These are phyloP conservation scores for Amanita rimosa DNA, from an alignment of 768 basidiomycete species.

Conservation along the genomic window DNA sequence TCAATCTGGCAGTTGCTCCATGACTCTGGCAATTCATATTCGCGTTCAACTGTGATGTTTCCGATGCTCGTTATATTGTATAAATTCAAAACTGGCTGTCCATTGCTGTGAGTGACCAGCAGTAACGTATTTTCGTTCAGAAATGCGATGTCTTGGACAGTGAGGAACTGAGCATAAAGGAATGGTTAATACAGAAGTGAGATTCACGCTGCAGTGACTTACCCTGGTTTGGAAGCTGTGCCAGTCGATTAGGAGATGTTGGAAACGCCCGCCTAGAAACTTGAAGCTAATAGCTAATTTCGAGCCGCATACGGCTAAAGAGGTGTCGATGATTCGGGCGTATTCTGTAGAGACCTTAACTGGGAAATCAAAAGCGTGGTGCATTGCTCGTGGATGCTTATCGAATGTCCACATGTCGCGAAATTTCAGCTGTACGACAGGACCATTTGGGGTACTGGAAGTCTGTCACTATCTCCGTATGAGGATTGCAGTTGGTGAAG, in stretches of 20 bases:
- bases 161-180: constrained; percentile 32
- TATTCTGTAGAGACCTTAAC: constrained; percentile 20
- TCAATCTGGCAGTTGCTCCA: constrained; percentile 37
- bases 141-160: constrained; percentile 35
- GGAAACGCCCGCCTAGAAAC: constrained; percentile 26
- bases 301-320: constrained; percentile 29
- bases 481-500: background rate
- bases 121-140: constrained; percentile 33
- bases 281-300: constrained; percentile 32
- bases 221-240: constrained; percentile 34
- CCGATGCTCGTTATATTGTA: constrained; percentile 35
- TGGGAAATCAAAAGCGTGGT: constrained; percentile 28
- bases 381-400: constrained; percentile 35
- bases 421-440: constrained; percentile 37
- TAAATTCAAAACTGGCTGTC: constrained; percentile 27
- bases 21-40: constrained; percentile 44
- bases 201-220: constrained; percentile 6
- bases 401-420: constrained; percentile 45
- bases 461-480: constrained; percentile 3
- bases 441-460: constrained; percentile 25
- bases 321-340: constrained; percentile 20
- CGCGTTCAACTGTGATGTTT: constrained; percentile 29
- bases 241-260: constrained; percentile 42
- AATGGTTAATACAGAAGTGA: background rate
- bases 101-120: constrained; percentile 23